Evolutionary conservation across 129 eudicot genomes (phyloP).

Genomic region (Lactuca sativa): DNA sequence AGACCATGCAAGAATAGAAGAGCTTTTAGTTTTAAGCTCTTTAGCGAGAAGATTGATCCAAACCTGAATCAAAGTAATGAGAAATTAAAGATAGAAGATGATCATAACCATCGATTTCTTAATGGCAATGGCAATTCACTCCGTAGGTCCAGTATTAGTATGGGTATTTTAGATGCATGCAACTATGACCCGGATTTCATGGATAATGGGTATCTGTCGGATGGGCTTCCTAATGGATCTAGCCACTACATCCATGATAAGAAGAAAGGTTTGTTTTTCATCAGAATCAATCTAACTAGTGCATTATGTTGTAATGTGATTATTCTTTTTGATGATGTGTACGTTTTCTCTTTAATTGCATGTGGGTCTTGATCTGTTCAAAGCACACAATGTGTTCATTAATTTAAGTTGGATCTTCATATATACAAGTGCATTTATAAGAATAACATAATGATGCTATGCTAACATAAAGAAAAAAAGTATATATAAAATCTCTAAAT

Average conservation of each 20-base stretch:
- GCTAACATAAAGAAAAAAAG: neutral
- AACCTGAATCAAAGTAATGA: constrained; percentile 11
- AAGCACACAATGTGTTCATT: neutral
- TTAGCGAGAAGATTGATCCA: constrained; percentile 43
- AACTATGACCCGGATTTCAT: constrained; percentile 13
- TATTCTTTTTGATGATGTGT: too few relatives aligned
- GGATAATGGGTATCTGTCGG: constrained; percentile 40
- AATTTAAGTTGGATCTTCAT: neutral
- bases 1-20: constrained; percentile 11
- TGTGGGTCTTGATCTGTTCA: too few relatives aligned
- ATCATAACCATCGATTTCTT: neutral
- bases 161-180: constrained; percentile 36
- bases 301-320: too few relatives aligned
- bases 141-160: constrained; percentile 21
- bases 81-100: constrained; percentile 19
- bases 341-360: too few relatives aligned
- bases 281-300: neutral
- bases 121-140: neutral
- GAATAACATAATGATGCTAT: neutral
- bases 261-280: constrained; percentile 32
- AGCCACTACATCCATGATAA: constrained; percentile 5
- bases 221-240: constrained; percentile 13
- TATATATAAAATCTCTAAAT: too few relatives aligned
- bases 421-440: neutral
- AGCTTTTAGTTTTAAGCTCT: constrained; percentile 38